These are phyloP conservation scores for Populus alba DNA, from an alignment of 345 rosid genomes.

Conservation along the genomic window DNA sequence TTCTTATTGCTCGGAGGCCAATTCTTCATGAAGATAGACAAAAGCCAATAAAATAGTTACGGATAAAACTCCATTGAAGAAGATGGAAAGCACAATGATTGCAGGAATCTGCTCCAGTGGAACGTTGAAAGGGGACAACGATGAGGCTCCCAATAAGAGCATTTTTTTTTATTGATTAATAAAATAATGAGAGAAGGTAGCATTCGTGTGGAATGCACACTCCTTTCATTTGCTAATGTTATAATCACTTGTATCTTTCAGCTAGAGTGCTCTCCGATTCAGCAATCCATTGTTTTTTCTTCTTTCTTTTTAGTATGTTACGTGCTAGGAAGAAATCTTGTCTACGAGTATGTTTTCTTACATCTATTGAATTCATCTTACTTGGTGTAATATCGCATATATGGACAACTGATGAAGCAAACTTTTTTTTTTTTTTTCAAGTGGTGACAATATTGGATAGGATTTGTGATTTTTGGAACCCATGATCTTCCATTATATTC, in stretches of 20 bases:
- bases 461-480: too few relatives aligned
- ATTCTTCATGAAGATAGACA: neutral
- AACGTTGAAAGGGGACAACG: neutral
- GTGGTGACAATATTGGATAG: too few relatives aligned
- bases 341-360: too few relatives aligned
- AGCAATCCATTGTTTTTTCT: constrained; percentile 1
- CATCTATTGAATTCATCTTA: too few relatives aligned
- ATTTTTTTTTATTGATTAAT: neutral
- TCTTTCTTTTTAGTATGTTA: neutral
- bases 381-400: too few relatives aligned
- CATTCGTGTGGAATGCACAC: constrained; percentile 27
- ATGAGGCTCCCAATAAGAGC: neutral
- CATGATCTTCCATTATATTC: too few relatives aligned
- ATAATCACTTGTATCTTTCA: neutral
- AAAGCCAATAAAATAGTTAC: neutral
- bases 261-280: constrained; percentile 18
- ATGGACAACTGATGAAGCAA: too few relatives aligned
- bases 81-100: neutral
- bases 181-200: constrained; percentile 18
- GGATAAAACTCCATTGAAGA: neutral
- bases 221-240: constrained; percentile 7
- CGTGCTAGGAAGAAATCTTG: neutral
- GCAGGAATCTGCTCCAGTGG: constrained; percentile 6
- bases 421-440: too few relatives aligned
- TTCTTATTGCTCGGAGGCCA: neutral